Conservation (phyloP, 139 green algal species). For the Chlamydomonas sp. region DNA sequence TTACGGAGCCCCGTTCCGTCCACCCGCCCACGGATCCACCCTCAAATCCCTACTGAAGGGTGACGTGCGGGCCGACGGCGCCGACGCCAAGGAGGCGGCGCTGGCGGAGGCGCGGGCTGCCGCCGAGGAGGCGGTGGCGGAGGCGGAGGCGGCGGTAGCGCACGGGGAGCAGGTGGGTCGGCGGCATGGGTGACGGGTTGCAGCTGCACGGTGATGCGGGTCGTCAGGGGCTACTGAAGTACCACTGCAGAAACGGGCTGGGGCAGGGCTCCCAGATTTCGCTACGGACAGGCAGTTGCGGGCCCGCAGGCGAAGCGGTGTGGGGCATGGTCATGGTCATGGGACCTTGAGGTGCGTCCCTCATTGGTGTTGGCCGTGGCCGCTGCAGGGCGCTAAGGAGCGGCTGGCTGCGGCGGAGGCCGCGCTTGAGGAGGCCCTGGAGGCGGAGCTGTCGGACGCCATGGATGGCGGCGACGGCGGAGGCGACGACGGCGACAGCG, state of each 20-base stretch:
- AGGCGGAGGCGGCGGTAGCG: constrained; percentile 61
- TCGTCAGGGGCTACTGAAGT: background rate
- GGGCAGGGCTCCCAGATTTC: background rate
- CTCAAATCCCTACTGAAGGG: constrained; percentile 47
- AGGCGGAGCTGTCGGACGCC: constrained; percentile 40
- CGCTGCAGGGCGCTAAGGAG: constrained; percentile 34
- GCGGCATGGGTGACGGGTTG: too few relatives aligned
- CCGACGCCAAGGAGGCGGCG: constrained; percentile 60
- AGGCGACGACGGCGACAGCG: background rate
- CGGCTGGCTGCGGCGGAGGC: constrained; percentile 39
- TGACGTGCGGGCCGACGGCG: constrained; percentile 72
- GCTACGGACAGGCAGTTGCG: background rate
- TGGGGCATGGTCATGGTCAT: too few relatives aligned
- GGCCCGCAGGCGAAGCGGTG: background rate
- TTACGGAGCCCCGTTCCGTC: too few relatives aligned
- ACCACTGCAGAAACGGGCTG: background rate
- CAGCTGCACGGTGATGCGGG: too few relatives aligned
- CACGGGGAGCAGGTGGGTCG: constrained; percentile 4
- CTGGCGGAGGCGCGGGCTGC: constrained; percentile 45
- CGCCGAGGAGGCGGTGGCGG: constrained; percentile 59
- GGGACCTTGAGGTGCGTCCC: too few relatives aligned
- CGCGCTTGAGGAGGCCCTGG: constrained; percentile 56
- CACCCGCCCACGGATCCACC: too few relatives aligned
- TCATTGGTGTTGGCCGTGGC: too few relatives aligned
- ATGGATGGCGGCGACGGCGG: background rate